These are phyloP conservation scores for Lepidium sativum DNA, from an alignment of 345 rosid genomes.

Conservation along the genomic window DNA sequence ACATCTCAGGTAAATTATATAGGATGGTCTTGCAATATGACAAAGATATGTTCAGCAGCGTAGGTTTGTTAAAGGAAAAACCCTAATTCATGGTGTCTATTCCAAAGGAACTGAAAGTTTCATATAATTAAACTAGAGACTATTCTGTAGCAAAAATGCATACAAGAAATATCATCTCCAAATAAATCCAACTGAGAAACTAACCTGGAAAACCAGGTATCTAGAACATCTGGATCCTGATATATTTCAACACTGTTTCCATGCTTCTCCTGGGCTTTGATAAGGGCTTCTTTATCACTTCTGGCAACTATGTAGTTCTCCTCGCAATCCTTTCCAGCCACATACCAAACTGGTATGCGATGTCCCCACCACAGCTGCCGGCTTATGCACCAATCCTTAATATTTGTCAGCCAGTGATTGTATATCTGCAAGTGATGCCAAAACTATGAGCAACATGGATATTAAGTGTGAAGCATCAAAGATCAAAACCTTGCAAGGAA, in stretches of 20 bases:
- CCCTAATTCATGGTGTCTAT: neutral
- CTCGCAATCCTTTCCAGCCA: conserved; percentile 74
- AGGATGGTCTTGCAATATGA: neutral
- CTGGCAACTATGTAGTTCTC: conserved; percentile 83
- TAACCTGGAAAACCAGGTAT: conserved; percentile 99
- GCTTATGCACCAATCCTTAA: conserved; percentile 99
- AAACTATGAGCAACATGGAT: neutral
- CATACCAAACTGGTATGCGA: conserved; percentile 98
- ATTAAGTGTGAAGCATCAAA: conserved; percentile 5
- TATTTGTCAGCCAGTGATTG: conserved; percentile 94
- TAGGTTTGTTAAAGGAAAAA: neutral
- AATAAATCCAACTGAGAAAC: conserved; percentile 9
- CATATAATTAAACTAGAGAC: neutral
- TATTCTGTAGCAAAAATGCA: neutral
- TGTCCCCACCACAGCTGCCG: conserved; percentile 99
- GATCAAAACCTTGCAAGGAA: neutral
- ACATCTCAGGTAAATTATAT: neutral
- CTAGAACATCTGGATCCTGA: conserved; percentile 98
- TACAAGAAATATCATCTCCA: neutral
- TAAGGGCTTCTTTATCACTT: conserved; percentile 71
- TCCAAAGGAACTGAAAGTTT: neutral
- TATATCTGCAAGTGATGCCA: conserved; percentile 48
- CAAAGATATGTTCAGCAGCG: neutral
- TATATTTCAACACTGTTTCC: conserved; percentile 79
- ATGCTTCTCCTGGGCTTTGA: conserved; percentile 61